Base-by-base conservation (phyloP, 306 rosid genomes). In the Bauhinia variegata region DNA sequence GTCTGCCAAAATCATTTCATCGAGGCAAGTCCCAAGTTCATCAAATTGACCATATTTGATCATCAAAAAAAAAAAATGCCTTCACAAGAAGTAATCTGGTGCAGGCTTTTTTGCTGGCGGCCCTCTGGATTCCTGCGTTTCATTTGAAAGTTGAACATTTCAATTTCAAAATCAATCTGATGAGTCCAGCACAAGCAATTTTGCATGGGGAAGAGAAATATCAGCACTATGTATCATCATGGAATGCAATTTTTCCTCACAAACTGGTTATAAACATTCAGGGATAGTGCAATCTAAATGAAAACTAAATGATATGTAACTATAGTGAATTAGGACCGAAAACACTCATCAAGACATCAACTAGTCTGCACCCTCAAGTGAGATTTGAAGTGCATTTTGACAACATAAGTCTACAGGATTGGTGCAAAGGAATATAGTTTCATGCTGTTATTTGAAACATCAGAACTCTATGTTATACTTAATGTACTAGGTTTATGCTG, bases 81-180 rank as follows among this genome's bases (percentile, higher is more conserved):
- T 46, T 91, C 79, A 95, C 38, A 95, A 78, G 78, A 95, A 95
- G 87, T 91, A 95, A 75, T 95, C 99, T 2, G 99, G 99, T 7
- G 97, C 89, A n/a, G 99, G 97, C 74, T 82, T 95, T 78, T 88
- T 95, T 54, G 87, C 89, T 10, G 87, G 97, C 4, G 92, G 37
- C 36, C 97, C 97, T 87, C 97, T 88, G 63, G 99, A 88, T 64
- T 95, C 99, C 99, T 91, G 78, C 65, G 59, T 64, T 54, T n/a
- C n/a, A n/a, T n/a, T n/a, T n/a, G n/a, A n/a, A n/a, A n/a, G n/a
- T 12, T 48, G 34, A 33, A n/a, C 34, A 46, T 0, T 2, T 44
- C 7, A 42, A 41, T 8, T 64, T 4, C 37, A 38, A 46, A 34
- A 60, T 47, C 42, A 60, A 37, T 48, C 28, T 30, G 16, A 14